Conservation (phyloP, 495 filamentous ascomycete genomes). For the Hypoxylon rickii region DNA sequence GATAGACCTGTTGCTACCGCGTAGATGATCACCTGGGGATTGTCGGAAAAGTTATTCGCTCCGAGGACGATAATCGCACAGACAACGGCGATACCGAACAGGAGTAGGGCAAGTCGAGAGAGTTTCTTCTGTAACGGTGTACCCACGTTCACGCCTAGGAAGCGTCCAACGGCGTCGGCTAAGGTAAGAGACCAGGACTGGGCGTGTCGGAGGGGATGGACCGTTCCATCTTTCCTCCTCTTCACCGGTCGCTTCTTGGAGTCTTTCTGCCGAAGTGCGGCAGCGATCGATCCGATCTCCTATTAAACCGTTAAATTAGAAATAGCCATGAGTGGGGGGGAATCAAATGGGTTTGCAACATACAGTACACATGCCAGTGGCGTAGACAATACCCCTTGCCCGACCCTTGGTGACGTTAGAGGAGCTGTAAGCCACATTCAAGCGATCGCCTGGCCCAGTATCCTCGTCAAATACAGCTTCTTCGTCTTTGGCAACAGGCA, state of each 20-base stretch:
- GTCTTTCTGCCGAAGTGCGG: conserved; percentile 47
- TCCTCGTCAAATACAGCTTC: conserved; percentile 42
- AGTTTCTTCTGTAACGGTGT: conserved; percentile 59
- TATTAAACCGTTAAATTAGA: too few species aligned
- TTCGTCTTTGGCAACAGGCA: conserved; percentile 49
- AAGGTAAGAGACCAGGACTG: conserved; percentile 70
- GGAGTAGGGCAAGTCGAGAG: conserved; percentile 52
- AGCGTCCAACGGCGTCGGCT: conserved; percentile 68
- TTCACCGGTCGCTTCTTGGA: conserved; percentile 57
- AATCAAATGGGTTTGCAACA: too few species aligned
- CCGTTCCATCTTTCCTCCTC: conserved; percentile 60
- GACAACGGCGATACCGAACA: conserved; percentile 54
- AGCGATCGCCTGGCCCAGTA: conserved; percentile 47
- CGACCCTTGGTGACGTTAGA: conserved; percentile 56
- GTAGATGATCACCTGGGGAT: conserved; percentile 58
- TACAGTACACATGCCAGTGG: conserved; percentile 52
- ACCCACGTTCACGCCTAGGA: conserved; percentile 68
- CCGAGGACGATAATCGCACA: conserved; percentile 56
- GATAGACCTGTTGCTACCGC: conserved; percentile 64
- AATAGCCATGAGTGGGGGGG: too few species aligned
- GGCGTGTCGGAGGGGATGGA: conserved; percentile 67
- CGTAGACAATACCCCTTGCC: conserved; percentile 50
- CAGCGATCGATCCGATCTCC: conserved; percentile 55
- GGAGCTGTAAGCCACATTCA: conserved; percentile 55
- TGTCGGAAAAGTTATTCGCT: conserved; percentile 50